These are phyloP conservation scores for Lichtheimia hyalospora DNA, from an alignment of 371 early-diverging fungal genomes.

Conservation along the genomic window DNA sequence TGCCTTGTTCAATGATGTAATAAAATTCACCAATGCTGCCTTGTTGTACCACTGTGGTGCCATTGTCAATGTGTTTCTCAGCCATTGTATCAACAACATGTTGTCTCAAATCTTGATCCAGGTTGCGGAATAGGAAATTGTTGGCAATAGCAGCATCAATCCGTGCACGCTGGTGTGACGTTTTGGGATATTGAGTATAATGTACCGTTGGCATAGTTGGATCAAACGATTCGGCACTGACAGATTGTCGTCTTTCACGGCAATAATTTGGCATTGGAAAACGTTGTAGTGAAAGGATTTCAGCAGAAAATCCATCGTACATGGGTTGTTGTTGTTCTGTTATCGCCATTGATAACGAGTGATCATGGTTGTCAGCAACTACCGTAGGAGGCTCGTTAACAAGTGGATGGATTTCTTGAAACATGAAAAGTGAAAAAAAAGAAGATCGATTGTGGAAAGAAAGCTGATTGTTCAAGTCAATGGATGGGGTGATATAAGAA, in stretches of 20 bases:
- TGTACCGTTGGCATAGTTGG: conserved; percentile 79
- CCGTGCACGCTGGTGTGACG: conserved; percentile 78
- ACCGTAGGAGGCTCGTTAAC: too few species aligned
- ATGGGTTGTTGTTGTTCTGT: too few species aligned
- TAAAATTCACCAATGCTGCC: conserved; percentile 96
- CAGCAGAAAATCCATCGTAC: too few species aligned
- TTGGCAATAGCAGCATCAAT: conserved; percentile 77
- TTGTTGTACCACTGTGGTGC: conserved; percentile 87
- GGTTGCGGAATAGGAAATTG: conserved; percentile 90
- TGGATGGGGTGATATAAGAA: too few species aligned
- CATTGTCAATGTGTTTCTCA: conserved; percentile 73
- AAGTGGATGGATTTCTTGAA: too few species aligned
- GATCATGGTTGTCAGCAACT: too few species aligned
- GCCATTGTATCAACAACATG: conserved; percentile 96
- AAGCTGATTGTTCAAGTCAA: too few species aligned
- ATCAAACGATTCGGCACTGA: conserved; percentile 92
- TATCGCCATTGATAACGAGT: too few species aligned
- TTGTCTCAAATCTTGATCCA: conserved; percentile 93
- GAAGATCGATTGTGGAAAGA: too few species aligned
- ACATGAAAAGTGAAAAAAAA: too few species aligned
- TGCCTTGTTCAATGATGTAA: conserved; percentile 95
- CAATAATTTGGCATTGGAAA: too few species aligned
- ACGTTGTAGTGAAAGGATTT: too few species aligned
- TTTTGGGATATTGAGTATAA: conserved; percentile 66
- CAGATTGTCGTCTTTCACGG: conserved; percentile 77